Conservation (phyloP, 495 filamentous ascomycete genomes). For the Podospora anserina region DNA sequence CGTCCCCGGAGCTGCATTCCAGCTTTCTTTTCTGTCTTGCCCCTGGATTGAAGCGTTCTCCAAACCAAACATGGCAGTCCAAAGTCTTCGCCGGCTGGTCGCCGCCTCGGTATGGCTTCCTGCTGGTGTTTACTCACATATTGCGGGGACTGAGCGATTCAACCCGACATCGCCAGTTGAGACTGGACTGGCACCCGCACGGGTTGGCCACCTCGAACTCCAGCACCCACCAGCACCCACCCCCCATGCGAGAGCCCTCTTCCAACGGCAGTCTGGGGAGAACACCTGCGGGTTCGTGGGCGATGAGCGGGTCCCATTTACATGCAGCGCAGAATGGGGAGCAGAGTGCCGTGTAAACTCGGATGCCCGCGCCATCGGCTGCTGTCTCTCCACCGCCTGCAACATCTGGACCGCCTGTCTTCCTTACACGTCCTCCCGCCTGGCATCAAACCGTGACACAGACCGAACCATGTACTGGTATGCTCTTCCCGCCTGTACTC, state of each 20-base stretch:
- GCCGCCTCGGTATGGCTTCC: constrained; percentile 17
- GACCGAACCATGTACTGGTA: constrained; percentile 22
- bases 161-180: neutral
- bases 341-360: constrained; percentile 15
- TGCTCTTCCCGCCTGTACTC: neutral
- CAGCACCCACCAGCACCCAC: neutral
- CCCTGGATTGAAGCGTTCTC: no score
- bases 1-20: neutral
- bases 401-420: constrained; percentile 15
- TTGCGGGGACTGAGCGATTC: constrained; percentile 7
- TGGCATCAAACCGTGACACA: neutral
- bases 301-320: neutral
- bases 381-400: constrained; percentile 15
- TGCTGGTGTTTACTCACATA: constrained; percentile 11
- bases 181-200: constrained; percentile 5
- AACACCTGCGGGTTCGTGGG: constrained; percentile 16
- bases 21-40: neutral
- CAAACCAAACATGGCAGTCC: constrained; percentile 13
- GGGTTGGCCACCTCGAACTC: neutral
- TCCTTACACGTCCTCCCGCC: constrained; percentile 4
- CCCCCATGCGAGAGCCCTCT: neutral
- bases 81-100: constrained; percentile 14
- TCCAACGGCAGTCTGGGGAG: constrained; percentile 6
- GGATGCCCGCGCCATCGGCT: constrained; percentile 14
- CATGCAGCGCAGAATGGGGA: neutral